phyloP scores from a whole-genome alignment of 257 asterid species.

The Capsicum chinense region DNA sequence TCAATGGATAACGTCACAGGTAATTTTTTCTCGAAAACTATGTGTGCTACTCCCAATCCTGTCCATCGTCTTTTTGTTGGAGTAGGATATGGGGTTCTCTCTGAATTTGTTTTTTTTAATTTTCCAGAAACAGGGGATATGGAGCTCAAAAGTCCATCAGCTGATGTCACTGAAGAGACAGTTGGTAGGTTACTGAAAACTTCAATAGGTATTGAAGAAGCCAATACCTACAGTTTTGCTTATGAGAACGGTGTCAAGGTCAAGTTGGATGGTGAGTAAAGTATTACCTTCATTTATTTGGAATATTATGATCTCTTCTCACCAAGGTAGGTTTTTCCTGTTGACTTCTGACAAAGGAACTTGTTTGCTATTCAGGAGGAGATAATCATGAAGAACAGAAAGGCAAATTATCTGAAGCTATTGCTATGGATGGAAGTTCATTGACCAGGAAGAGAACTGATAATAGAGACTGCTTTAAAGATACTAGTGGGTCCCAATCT shows the following conservation, averaged over 20 bases:
- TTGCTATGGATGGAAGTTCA: constrained; percentile 29
- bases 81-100: neutral
- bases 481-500: constrained; percentile 43
- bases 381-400: constrained; percentile 40
- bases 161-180: constrained; percentile 46
- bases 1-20: constrained; percentile 69
- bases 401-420: constrained; percentile 45
- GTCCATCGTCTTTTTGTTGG: neutral
- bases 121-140: constrained; percentile 49
- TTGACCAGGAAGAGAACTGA: constrained; percentile 29
- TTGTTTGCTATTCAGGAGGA: constrained; percentile 44
- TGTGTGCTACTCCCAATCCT: neutral
- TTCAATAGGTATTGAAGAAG: constrained; percentile 42
- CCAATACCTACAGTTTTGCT: constrained; percentile 43
- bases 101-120: constrained; percentile 18
- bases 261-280: constrained; percentile 44
- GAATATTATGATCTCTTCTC: neutral
- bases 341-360: constrained; percentile 32
- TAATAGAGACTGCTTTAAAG: constrained; percentile 38
- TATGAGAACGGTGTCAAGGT: constrained; percentile 38
- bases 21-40: constrained; percentile 28
- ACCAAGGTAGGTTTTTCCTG: constrained; percentile 23
- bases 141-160: constrained; percentile 49
- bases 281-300: neutral
- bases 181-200: constrained; percentile 42